A percentile compares a stretch with the other conserved stretches of the same genome.
These are phyloP conservation scores for Blastobotrys peoriensis DNA, from an alignment of 805 yeast species.

Conservation along the genomic window DNA sequence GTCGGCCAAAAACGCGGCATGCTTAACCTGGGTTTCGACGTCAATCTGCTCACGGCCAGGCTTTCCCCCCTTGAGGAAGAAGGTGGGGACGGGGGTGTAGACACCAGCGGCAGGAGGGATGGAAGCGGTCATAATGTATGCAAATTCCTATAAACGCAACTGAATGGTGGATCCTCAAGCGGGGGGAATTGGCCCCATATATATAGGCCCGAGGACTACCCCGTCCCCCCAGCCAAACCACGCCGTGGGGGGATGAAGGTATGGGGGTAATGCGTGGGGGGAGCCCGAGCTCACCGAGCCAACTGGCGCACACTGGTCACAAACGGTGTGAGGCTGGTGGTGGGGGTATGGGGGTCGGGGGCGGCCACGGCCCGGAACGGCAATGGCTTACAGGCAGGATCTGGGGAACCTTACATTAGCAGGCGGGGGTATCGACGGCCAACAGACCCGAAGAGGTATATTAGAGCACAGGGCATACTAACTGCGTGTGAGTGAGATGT, in stretches of 20 bases:
- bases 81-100: slow-evolving; percentile 51
- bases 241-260: slow-evolving; percentile 2
- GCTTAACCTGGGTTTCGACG: slow-evolving; percentile 40
- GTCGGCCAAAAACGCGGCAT: slow-evolving; percentile 37
- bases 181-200: background rate
- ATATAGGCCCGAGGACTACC: background rate
- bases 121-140: slow-evolving; percentile 12
- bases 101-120: slow-evolving; percentile 28
- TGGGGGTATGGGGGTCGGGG: too few species aligned
- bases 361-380: too few species aligned
- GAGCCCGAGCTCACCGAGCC: too few species aligned
- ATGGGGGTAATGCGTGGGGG: too few species aligned
- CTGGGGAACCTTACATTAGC: too few species aligned
- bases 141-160: background rate
- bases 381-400: too few species aligned
- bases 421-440: too few species aligned
- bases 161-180: background rate
- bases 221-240: background rate
- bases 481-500: too few species aligned
- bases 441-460: too few species aligned
- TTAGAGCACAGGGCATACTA: too few species aligned
- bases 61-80: slow-evolving; percentile 36
- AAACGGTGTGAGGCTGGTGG: too few species aligned
- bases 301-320: too few species aligned
- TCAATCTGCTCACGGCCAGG: slow-evolving; percentile 34